A percentile compares a stretch with the other conserved stretches of the same genome.
These are phyloP conservation scores for Stagonosporopsis chrysanthemi DNA, from an alignment of 2,329 filamentous ascomycete genomes.

Conservation along the genomic window DNA sequence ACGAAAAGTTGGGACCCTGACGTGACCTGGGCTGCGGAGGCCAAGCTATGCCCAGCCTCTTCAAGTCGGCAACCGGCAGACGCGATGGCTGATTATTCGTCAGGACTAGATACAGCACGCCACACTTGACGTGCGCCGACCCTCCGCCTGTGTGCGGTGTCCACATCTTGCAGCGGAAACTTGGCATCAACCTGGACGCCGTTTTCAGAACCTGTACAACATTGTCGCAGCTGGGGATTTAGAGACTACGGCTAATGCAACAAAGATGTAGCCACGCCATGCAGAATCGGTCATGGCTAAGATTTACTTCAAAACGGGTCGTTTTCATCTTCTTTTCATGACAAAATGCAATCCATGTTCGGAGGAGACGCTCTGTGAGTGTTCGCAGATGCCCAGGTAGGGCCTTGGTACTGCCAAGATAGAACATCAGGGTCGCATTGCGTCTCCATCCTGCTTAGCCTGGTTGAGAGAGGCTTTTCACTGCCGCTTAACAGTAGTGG, in stretches of 20 bases:
- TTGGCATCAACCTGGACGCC: conserved; percentile 28
- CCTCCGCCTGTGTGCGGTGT: conserved; percentile 22
- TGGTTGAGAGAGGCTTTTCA: not conserved
- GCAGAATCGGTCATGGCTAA: not conserved
- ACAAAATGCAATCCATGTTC: not conserved
- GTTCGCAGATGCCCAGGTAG: not conserved
- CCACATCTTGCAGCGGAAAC: conserved; percentile 33
- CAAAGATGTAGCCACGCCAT: not conserved
- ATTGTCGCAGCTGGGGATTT: not conserved
- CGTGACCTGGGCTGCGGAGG: conserved; percentile 25
- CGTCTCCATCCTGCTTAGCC: conserved; percentile 6
- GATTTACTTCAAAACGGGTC: too few relatives aligned
- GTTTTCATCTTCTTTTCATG: not conserved
- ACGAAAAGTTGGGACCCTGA: conserved; percentile 8
- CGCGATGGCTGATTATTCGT: conserved; percentile 26
- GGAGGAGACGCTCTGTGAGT: not conserved
- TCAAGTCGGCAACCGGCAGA: conserved; percentile 38
- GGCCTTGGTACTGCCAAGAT: conserved; percentile 1
- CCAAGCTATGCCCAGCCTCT: conserved; percentile 38
- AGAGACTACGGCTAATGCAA: not conserved
- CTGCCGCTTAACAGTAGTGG: not conserved
- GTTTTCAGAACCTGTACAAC: not conserved
- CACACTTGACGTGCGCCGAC: conserved; percentile 39
- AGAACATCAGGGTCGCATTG: conserved; percentile 5
- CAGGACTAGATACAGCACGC: conserved; percentile 6